Evolutionary conservation across 345 rosid species (phyloP).

Genomic region (Linum usitatissimum): DNA sequence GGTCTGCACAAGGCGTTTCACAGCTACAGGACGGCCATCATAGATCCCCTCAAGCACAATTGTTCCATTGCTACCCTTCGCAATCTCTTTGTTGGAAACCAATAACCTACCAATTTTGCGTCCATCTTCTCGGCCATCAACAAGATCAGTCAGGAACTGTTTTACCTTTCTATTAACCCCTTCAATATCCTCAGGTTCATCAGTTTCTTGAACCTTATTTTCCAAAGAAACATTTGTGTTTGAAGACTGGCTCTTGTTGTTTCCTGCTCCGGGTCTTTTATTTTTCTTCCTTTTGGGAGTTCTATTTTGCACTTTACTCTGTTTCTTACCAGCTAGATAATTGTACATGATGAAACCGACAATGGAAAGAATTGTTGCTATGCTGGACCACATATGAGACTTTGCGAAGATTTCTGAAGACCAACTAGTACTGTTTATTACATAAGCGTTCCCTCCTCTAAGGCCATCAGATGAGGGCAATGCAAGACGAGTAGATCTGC

Average conservation of each 20-base stretch:
- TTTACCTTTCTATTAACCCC: slow-evolving; percentile 3
- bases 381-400: slow-evolving; percentile 13
- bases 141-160: background rate
- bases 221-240: slow-evolving; percentile 5
- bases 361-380: slow-evolving; percentile 11
- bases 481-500: slow-evolving; percentile 10
- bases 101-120: slow-evolving; percentile 19
- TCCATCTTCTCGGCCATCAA: slow-evolving; percentile 12
- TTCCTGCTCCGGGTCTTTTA: slow-evolving; percentile 16
- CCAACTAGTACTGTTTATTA: background rate
- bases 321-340: slow-evolving; percentile 19
- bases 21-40: slow-evolving; percentile 55
- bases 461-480: slow-evolving; percentile 23
- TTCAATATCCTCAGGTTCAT: background rate
- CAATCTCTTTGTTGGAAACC: slow-evolving; percentile 21
- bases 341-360: slow-evolving; percentile 5
- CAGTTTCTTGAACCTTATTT: slow-evolving; percentile 1
- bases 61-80: slow-evolving; percentile 54
- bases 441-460: background rate
- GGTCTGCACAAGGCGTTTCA: slow-evolving; percentile 54
- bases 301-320: slow-evolving; percentile 11
- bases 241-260: slow-evolving; percentile 1
- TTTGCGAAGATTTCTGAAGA: slow-evolving; percentile 10
- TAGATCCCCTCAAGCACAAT: slow-evolving; percentile 55
- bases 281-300: slow-evolving; percentile 17